Evolutionary conservation across 345 rosid genomes (phyloP).

Genomic region (Hevea brasiliensis): DNA sequence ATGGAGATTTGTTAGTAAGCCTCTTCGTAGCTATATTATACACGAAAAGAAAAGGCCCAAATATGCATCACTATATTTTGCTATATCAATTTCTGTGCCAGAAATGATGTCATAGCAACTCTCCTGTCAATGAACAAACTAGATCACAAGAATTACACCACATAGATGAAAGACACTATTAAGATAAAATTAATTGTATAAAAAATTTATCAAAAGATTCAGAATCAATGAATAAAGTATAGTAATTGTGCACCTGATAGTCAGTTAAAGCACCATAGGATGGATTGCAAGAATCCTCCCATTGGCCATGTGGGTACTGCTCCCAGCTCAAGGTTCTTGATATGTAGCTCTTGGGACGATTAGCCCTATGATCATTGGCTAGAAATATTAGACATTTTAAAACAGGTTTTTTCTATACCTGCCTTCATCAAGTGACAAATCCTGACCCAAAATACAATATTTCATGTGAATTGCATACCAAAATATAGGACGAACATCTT

Average conservation of each 20-base stretch:
- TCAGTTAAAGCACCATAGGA: slow-evolving; percentile 83
- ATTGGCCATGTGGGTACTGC: slow-evolving; percentile 81
- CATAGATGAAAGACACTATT: not conserved
- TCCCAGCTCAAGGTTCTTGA: slow-evolving; percentile 92
- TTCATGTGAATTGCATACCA: slow-evolving; percentile 49
- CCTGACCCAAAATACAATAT: not conserved
- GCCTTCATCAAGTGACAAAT: not conserved
- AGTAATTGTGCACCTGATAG: slow-evolving; percentile 57
- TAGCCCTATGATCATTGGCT: slow-evolving; percentile 66
- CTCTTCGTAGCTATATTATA: not conserved
- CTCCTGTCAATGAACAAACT: not conserved
- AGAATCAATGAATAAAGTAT: not conserved
- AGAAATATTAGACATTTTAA: slow-evolving; percentile 15
- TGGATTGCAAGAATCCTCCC: slow-evolving; percentile 91
- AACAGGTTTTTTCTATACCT: not conserved
- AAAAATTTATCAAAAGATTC: not conserved
- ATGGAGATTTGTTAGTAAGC: not conserved
- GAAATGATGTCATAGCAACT: not conserved
- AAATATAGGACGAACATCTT: slow-evolving; percentile 95
- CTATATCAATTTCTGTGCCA: not conserved
- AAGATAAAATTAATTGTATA: not conserved
- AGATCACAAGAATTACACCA: not conserved
- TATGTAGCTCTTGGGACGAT: slow-evolving; percentile 97
- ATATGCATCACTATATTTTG: not conserved
- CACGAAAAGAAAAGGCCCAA: not conserved